A percentile compares a stretch with the other conserved stretches of the same genome.
Evolutionary conservation across 1,139 yeast genomes (phyloP).

Genomic region (Candida tetrigidarum): DNA sequence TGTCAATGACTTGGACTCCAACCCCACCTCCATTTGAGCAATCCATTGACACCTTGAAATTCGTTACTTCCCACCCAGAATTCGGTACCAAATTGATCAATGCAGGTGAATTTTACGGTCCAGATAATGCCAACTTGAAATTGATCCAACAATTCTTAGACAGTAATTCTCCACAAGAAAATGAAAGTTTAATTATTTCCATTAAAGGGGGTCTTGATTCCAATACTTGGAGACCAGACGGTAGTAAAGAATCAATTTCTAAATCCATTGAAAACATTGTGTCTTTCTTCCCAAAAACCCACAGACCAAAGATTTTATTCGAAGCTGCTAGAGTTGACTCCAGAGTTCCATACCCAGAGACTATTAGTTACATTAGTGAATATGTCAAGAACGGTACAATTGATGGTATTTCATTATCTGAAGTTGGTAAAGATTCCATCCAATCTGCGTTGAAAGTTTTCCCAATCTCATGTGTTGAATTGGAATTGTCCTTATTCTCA

Average conservation of each 20-base stretch:
- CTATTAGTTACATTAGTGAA: slow-evolving; percentile 53
- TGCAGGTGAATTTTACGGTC: slow-evolving; percentile 81
- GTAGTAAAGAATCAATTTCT: slow-evolving; percentile 49
- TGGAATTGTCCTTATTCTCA: slow-evolving; percentile 73
- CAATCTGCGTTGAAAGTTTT: slow-evolving; percentile 50
- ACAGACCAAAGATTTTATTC: slow-evolving; percentile 54
- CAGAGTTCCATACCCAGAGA: slow-evolving; percentile 49
- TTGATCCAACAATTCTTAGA: slow-evolving; percentile 60
- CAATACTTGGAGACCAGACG: slow-evolving; percentile 45
- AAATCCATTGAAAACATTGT: slow-evolving; percentile 55
- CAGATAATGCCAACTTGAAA: slow-evolving; percentile 43
- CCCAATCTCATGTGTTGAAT: slow-evolving; percentile 70
- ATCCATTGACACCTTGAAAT: slow-evolving; percentile 50
- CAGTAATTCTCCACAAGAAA: slow-evolving; percentile 52
- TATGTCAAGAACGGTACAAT: slow-evolving; percentile 58
- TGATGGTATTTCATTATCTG: slow-evolving; percentile 73
- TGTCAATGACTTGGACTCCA: slow-evolving; percentile 64
- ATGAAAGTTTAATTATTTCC: slow-evolving; percentile 55
- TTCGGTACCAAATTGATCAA: slow-evolving; percentile 64
- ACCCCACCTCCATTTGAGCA: slow-evolving; percentile 47
- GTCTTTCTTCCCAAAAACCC: slow-evolving; percentile 48
- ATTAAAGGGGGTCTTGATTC: slow-evolving; percentile 66
- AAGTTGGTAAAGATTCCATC: slow-evolving; percentile 65
- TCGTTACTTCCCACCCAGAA: slow-evolving; percentile 41
- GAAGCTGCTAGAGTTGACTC: slow-evolving; percentile 73